phyloP scores from a whole-genome alignment of 352 stramenopile species.

The Pythium myriotylum region DNA sequence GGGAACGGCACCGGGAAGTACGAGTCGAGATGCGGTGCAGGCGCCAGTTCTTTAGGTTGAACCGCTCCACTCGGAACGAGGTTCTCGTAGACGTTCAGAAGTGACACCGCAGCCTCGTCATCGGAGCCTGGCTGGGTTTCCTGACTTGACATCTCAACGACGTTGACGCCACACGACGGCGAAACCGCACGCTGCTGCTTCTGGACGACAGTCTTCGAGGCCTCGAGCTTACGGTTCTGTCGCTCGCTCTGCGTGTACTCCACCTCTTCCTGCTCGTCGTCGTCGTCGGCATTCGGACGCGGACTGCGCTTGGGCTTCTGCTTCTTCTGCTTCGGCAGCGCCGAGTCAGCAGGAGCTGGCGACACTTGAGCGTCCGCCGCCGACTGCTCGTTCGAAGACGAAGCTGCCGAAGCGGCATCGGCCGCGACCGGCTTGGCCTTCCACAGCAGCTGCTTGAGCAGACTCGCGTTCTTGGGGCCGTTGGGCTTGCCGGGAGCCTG shows the following conservation, averaged over 20 bases:
- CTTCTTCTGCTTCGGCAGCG: conserved; percentile 1
- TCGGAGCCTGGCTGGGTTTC: conserved; percentile 75
- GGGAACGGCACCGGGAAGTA: conserved; percentile 37
- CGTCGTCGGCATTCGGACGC: conserved; percentile 15
- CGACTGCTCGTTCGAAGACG: neutral
- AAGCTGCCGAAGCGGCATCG: neutral
- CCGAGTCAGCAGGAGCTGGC: neutral
- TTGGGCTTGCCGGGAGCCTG: conserved; percentile 10
- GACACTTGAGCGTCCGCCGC: no score
- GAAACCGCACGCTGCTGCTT: conserved; percentile 11
- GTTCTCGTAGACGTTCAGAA: conserved; percentile 30
- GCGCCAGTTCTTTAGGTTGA: conserved; percentile 8
- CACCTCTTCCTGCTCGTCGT: conserved; percentile 43
- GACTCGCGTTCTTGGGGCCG: conserved; percentile 17
- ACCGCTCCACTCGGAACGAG: conserved; percentile 15
- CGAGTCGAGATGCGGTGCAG: neutral
- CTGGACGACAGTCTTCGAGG: conserved; percentile 29
- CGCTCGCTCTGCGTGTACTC: conserved; percentile 46
- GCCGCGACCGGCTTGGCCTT: conserved; percentile 42
- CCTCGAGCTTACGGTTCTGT: conserved; percentile 42
- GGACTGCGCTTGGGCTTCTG: neutral
- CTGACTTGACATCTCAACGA: conserved; percentile 54
- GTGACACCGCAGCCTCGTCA: conserved; percentile 31
- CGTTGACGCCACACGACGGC: neutral
- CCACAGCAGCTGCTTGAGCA: conserved; percentile 69